phyloP scores from a whole-genome alignment of 345 rosid genomes.

The Toxicodendron radicans region DNA sequence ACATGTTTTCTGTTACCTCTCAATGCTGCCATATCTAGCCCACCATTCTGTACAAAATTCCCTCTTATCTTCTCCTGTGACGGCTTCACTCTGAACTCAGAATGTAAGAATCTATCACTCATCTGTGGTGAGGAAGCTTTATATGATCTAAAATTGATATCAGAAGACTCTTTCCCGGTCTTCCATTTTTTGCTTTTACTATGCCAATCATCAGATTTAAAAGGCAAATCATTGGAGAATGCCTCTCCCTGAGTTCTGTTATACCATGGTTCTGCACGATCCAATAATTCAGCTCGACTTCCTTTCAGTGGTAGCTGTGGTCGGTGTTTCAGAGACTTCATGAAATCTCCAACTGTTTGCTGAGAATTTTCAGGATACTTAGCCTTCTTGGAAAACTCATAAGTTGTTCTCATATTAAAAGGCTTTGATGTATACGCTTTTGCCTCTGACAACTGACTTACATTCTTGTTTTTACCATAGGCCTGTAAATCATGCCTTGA shows the following conservation, averaged over 20 bases:
- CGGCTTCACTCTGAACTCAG: constrained; percentile 55
- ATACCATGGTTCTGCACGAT: constrained; percentile 47
- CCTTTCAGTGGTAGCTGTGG: constrained; percentile 40
- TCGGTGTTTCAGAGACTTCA: constrained; percentile 53
- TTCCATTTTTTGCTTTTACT: constrained; percentile 66
- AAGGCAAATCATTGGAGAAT: constrained; percentile 49
- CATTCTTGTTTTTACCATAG: constrained; percentile 41
- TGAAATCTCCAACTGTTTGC: constrained; percentile 52
- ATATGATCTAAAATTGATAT: constrained; percentile 45
- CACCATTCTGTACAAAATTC: constrained; percentile 51
- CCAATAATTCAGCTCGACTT: constrained; percentile 48
- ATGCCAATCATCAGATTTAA: constrained; percentile 59
- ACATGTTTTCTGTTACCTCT: constrained; percentile 47
- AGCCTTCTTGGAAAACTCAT: constrained; percentile 41
- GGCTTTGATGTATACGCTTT: constrained; percentile 34
- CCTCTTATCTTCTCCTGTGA: constrained; percentile 59
- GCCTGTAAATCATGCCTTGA: constrained; percentile 49
- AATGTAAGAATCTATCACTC: constrained; percentile 54
- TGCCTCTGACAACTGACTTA: constrained; percentile 33
- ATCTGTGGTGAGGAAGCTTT: constrained; percentile 54
- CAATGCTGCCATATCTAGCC: constrained; percentile 33
- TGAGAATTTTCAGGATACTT: constrained; percentile 44
- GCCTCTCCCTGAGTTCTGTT: constrained; percentile 45
- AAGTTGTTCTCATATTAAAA: constrained; percentile 30
- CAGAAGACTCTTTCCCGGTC: constrained; percentile 53